Conservation (phyloP, 805 yeast genomes). For the Candida argentea region DNA sequence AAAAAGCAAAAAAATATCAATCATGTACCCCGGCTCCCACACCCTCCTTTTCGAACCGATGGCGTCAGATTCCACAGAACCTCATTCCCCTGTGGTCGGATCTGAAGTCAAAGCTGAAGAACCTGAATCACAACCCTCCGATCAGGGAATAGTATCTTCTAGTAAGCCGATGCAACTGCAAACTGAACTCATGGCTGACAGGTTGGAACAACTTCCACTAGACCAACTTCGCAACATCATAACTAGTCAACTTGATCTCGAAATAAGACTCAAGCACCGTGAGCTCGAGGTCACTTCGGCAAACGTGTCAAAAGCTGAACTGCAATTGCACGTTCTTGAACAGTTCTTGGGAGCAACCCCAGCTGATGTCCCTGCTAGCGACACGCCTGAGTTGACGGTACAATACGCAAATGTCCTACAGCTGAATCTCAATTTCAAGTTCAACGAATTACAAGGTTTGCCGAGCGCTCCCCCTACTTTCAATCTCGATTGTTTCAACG, state of each 20-base stretch:
- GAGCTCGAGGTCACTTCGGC: slow-evolving; percentile 41
- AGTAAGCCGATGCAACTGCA: too few species aligned
- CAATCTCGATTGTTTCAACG: slow-evolving; percentile 1
- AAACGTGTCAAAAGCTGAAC: slow-evolving; percentile 48
- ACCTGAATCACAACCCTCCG: too few species aligned
- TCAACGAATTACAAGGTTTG: slow-evolving; percentile 14
- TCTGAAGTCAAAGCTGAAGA: too few species aligned
- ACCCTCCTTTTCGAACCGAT: too few species aligned
- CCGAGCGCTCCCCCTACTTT: neutral
- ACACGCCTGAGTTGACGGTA: slow-evolving; percentile 35
- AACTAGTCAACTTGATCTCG: slow-evolving; percentile 44
- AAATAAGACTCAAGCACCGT: slow-evolving; percentile 49
- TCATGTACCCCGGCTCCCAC: too few species aligned
- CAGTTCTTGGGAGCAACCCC: slow-evolving; percentile 34
- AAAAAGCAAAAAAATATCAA: too few species aligned
- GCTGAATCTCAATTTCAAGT: slow-evolving; percentile 22
- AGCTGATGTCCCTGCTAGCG: slow-evolving; percentile 27
- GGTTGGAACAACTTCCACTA: slow-evolving; percentile 5
- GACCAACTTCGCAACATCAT: slow-evolving; percentile 25
- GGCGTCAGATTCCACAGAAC: too few species aligned
- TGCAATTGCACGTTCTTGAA: slow-evolving; percentile 44
- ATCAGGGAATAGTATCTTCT: too few species aligned
- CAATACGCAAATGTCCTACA: slow-evolving; percentile 30
- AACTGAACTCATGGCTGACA: slow-evolving; percentile 1
- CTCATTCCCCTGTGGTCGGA: too few species aligned